These are phyloP conservation scores for Salix udensis DNA, from an alignment of 345 rosid genomes.

Conservation along the genomic window DNA sequence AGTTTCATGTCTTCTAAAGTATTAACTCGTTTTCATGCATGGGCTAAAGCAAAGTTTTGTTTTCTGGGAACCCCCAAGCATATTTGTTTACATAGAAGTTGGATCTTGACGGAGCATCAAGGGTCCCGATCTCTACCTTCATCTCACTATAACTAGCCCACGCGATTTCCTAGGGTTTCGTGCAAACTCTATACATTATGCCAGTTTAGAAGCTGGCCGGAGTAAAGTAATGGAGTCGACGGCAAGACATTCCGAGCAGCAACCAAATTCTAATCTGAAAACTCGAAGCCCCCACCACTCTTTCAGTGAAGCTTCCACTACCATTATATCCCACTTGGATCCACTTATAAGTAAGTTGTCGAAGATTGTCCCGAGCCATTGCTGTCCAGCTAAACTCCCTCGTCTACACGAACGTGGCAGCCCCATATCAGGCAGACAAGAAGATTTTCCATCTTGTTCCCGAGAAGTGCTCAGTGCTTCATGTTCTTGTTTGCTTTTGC, in stretches of 20 bases:
- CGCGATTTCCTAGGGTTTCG: conserved; percentile 46
- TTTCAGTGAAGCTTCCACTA: conserved; percentile 24
- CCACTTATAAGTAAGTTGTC: conserved; percentile 26
- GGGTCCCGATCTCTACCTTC: conserved; percentile 11
- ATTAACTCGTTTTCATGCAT: conserved; percentile 21
- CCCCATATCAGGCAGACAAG: background rate
- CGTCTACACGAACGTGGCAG: conserved; percentile 17
- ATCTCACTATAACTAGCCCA: conserved; percentile 19
- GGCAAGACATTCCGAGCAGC: conserved; percentile 24
- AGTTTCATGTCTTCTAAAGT: conserved; percentile 11
- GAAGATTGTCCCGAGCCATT: background rate
- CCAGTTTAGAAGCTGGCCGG: conserved; percentile 9
- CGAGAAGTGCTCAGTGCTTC: background rate
- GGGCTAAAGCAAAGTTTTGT: conserved; percentile 11
- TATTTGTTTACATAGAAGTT: conserved; percentile 29
- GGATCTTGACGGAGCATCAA: conserved; percentile 37
- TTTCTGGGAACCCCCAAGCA: conserved; percentile 3
- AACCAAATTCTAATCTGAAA: background rate
- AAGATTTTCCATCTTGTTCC: background rate
- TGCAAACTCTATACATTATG: conserved; percentile 16
- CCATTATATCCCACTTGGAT: conserved; percentile 10
- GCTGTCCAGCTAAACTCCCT: conserved; percentile 6
- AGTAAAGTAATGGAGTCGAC: conserved; percentile 14
- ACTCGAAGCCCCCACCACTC: conserved; percentile 14
- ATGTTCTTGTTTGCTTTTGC: conserved; percentile 7